phyloP scores from a whole-genome alignment of 169 alveolate species.

The Eimeria sp. region DNA sequence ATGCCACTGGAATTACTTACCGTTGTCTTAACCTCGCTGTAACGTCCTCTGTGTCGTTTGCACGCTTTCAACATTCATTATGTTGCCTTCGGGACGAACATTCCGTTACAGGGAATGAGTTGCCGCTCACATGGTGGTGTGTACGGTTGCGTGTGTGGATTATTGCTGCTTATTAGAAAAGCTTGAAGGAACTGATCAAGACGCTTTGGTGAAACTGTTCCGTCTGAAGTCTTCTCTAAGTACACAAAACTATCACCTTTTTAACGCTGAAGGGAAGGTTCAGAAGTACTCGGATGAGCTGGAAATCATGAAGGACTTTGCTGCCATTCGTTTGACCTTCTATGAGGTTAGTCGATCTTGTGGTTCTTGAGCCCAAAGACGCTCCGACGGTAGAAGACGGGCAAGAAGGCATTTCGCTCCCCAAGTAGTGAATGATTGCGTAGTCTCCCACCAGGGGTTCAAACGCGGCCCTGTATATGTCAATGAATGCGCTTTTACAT shows the following conservation, averaged over 20 bases:
- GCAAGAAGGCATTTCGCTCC: not conserved
- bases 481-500: not conserved
- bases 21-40: not conserved
- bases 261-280: constrained; percentile 95
- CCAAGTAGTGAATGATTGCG: not conserved
- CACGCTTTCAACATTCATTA: not conserved
- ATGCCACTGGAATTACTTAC: not conserved
- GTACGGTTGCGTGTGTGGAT: not conserved
- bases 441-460: not conserved
- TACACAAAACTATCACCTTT: constrained; percentile 97
- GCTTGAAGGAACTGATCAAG: constrained; percentile 87
- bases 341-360: constrained; percentile 93
- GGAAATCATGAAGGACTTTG: constrained; percentile 97
- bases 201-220: constrained; percentile 96
- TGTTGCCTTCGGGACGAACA: not conserved
- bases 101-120: not conserved
- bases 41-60: not conserved
- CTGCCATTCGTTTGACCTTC: constrained; percentile 93
- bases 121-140: not conserved
- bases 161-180: constrained; percentile 41
- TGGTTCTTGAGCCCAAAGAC: constrained; percentile 3
- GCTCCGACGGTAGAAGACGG: not conserved
- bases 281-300: constrained; percentile 94
- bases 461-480: not conserved
- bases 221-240: constrained; percentile 92